A percentile compares a stretch with the other conserved stretches of the same genome.
Conservation (phyloP, 805 yeast genomes). For the Cyberlindnera nakhonratchasimensis region DNA sequence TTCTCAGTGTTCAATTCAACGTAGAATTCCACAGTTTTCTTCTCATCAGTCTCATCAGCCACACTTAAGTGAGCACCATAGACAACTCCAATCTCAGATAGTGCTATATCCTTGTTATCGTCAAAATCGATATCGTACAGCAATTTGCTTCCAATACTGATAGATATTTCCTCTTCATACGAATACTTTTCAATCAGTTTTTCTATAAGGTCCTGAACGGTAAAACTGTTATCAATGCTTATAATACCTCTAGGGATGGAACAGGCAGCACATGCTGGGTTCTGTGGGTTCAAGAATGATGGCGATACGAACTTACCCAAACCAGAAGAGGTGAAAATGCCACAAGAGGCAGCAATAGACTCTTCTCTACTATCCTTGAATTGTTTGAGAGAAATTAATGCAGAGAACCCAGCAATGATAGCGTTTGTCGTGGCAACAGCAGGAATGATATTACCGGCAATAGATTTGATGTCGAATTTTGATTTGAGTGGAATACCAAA, state of each 20-base stretch:
- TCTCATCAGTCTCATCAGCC: conserved; percentile 74
- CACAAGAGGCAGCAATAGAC: conserved; percentile 34
- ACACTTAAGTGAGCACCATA: conserved; percentile 65
- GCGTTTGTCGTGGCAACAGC: conserved; percentile 99
- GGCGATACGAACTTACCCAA: conserved; percentile 63
- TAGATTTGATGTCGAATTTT: conserved; percentile 85
- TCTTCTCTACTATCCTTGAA: conserved; percentile 33
- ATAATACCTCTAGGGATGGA: conserved; percentile 51
- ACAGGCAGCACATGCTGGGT: conserved; percentile 68
- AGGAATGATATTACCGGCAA: conserved; percentile 97
- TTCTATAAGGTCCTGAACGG: conserved; percentile 52
- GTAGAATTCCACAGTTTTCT: conserved; percentile 62
- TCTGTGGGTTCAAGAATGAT: conserved; percentile 60
- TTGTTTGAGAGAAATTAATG: conserved; percentile 64
- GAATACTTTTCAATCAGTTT: conserved; percentile 45
- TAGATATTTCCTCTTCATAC: conserved; percentile 52
- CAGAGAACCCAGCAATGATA: conserved; percentile 84
- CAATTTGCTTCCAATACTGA: conserved; percentile 54
- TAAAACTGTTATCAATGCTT: conserved; percentile 33
- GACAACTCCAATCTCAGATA: conserved; percentile 51
- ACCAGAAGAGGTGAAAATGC: conserved; percentile 52
- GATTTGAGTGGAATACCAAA: conserved; percentile 70
- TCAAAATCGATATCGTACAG: conserved; percentile 87
- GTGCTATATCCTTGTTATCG: conserved; percentile 54
- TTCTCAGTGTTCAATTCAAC: conserved; percentile 31